Evolutionary conservation across 2,329 filamentous ascomycete species (phyloP), one percentile per base, ranked within the genome.

Genomic region (Ophiostoma montium): DNA sequence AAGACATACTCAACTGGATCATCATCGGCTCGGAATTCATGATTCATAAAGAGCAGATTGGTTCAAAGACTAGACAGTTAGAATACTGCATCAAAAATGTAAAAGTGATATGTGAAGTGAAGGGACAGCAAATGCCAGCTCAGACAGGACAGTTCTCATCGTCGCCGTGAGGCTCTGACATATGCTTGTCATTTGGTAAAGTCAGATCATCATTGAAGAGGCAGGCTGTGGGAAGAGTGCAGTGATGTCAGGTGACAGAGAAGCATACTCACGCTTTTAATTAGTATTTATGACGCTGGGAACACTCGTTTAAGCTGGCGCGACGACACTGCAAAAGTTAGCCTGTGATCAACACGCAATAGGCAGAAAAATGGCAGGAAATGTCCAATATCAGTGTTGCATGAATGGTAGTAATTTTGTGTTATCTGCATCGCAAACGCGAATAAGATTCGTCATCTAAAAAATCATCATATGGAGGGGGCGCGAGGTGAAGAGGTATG

Each of bases 181-280:
- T 94, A 94, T 94, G 86, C 86, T 94, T 94, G 87, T 94, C 86
- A 78, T 80, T 69, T 69, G 67, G 72, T 76, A 74, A 71, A 73
- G 82, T 87, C 78, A 73, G 66, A 75, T 92, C 86, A 92, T 92
- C 86, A 92, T 79, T 59, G 61, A 59, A 67, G 60, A 60, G 39
- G 39, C 39, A 23, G 38, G 38, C 38, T 41, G 38, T 53, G 54
- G 53, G 15, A 19, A 7, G 11, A 19, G 18, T 47, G 42, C 21
- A 50, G 43, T 41, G 31, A 8, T 46, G 43, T 36, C n/a, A 15
- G 27, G 5, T 13, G 53, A 50, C 54, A 21, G 6, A 12, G 54
- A 50, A 54, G 33, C 18, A 19, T 13, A 44, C 42, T 19, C 32
- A 44, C 42, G 15, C 27, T 7, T 43, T 32, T 7, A 18, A 31